Conservation (phyloP, 441 rosid genomes). For the Omphalea diandra region DNA sequence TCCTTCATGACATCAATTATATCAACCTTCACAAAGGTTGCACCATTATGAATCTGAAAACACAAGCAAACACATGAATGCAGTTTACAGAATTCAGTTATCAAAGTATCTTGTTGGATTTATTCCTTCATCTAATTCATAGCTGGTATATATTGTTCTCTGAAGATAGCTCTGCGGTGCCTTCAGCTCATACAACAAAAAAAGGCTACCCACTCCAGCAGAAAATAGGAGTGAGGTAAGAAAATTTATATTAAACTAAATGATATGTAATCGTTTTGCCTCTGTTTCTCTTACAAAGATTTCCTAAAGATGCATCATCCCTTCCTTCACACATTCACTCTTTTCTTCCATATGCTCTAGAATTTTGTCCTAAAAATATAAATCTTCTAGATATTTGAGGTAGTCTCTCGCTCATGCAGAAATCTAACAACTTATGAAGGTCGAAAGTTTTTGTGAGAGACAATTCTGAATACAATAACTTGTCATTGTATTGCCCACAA, state of each 20-base stretch:
- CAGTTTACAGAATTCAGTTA: neutral
- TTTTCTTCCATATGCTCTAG: neutral
- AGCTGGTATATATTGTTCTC: neutral
- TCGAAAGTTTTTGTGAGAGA: neutral
- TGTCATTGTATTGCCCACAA: neutral
- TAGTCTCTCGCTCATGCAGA: neutral
- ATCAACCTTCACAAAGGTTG: constrained; percentile 86
- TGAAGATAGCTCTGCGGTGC: neutral
- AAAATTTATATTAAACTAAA: neutral
- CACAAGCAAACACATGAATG: constrained; percentile 24
- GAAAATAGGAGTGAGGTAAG: neutral
- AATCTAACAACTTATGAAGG: neutral
- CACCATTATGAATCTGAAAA: constrained; percentile 77
- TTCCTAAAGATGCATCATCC: neutral
- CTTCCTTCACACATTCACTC: neutral
- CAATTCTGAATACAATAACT: neutral
- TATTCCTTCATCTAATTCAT: neutral
- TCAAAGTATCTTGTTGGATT: neutral
- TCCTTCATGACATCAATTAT: constrained; percentile 67
- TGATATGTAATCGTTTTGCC: neutral
- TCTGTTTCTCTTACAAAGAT: neutral
- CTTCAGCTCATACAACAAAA: neutral
- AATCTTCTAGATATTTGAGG: neutral
- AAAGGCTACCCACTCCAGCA: neutral
- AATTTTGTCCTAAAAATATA: neutral